Evolutionary conservation across 306 rosid genomes (phyloP), one percentile per base, ranked within the genome.

Genomic region (Medicago ruthenica): DNA sequence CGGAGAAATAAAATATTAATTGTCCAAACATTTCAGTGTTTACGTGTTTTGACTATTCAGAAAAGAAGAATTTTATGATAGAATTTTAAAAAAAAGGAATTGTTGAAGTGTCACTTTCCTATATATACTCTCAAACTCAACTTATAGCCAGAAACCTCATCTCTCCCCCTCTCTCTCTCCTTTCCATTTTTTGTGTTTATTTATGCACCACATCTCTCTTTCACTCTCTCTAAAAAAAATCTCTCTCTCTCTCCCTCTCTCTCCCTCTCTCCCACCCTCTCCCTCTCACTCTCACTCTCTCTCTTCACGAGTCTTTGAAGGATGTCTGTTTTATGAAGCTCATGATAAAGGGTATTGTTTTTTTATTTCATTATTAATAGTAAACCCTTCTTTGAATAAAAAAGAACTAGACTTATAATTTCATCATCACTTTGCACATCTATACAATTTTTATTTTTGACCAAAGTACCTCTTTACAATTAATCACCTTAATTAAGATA

Each of bases 41-140:
- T 67, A 84, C 80, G 88, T 87, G 87, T 81, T 79, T 85, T 87
- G 86, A 87, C 86, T 80, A 73, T n/a, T 27, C 41, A 57, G 80
- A 79, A 85, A 76, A 75, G 58, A 16, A 50, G 27, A 7, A 61
- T 27, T 27, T 8, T 51, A 57, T 67, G 37, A 41, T 9, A 67
- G 42, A 42, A 36, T 69, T 24, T 34, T 37, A 67, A 67, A 76
- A 70, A 78, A 75, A 83, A 76, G 79, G 54, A 82, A 83, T 78
- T 81, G 93, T 89, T 87, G 86, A 80, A 89, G 89, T 87, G 97
- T 89, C 97, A 76, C 86, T 91, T 89, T 91, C 92, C 83, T 83
- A 91, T 81, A 89, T 89, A 91, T 91, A 86, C 94, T 87, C 91
- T 80, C 79, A 67, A 67, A 74, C 83, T 86, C 91, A 76, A 78